phyloP scores from a whole-genome alignment of 2,329 filamentous ascomycete species.

The Fusarium sp. region DNA sequence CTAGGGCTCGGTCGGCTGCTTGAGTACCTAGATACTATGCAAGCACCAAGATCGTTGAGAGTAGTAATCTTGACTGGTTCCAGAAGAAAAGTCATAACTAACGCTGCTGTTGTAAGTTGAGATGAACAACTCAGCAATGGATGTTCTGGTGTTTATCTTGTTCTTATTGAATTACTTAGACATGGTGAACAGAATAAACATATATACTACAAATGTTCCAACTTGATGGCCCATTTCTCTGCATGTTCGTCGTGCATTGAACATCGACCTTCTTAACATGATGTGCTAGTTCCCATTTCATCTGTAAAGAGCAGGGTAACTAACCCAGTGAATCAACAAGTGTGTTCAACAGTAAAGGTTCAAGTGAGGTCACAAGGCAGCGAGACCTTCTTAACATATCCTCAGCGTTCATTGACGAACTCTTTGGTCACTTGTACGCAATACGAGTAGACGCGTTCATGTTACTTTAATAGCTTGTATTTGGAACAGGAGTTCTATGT shows the following conservation, averaged over 20 bases:
- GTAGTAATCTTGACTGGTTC: not conserved
- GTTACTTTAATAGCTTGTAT: not conserved
- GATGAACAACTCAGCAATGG: not conserved
- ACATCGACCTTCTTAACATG: not conserved
- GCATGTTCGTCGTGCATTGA: not conserved
- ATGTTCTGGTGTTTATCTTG: not conserved
- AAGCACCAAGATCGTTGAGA: not conserved
- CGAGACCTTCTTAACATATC: not conserved
- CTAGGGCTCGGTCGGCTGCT: not conserved
- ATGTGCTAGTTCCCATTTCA: too few species aligned
- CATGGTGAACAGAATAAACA: not conserved
- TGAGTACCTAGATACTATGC: not conserved
- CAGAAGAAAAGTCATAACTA: not conserved
- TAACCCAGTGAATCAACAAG: too few species aligned
- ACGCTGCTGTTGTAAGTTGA: not conserved
- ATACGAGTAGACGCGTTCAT: not conserved
- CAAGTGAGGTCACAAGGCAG: too few species aligned
- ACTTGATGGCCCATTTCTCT: not conserved
- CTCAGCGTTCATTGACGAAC: too few species aligned
- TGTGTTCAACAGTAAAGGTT: too few species aligned
- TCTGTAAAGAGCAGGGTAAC: too few species aligned
- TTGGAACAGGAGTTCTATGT: conserved; percentile 4
- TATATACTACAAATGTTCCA: too few species aligned
- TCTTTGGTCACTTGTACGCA: not conserved
- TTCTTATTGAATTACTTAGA: not conserved